Evolutionary conservation across 768 basidiomycete species (phyloP), one percentile per base, ranked within the genome.

Genomic region (Termitomyces sp.): DNA sequence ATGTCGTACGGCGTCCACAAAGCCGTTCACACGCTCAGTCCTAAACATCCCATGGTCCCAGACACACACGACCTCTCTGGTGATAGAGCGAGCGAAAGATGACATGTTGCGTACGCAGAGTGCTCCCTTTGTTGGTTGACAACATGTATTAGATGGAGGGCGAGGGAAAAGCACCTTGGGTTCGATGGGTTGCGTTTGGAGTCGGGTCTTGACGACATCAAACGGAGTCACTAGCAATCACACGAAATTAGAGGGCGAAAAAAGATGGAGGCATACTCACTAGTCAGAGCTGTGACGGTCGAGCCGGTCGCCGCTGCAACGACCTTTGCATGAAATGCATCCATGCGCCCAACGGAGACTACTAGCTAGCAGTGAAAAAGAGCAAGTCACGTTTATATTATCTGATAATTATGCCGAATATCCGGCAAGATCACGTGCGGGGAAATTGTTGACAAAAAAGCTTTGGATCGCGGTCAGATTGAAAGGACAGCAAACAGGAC

Each of bases 171-270:
- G 74, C 45, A 70, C 77, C 54, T 68, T 75, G 58, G 68, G 73
- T 66, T 69, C 68, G 21, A 78, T 74, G n/a, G 86, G 87, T 67
- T 90, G 93, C 0, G 97, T 98, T 69, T 99, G 97, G 17, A 99
- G 75, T 28, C 97, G 84, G 12, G 96, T 98, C 70, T 98, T 98
- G 62, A 98, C 81, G 53, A 99, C 93, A 71, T 99, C 97, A 69
- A 99, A 99, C 3, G 97, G 97, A 2, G 96, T 98, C 97, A 99
- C 96, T 98, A 67, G 32, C 32, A 51, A 41, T n/a, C 37, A 61
- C 56, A 34, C 62, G 53, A 28, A 51, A 26, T n/a, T 15, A 45
- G 19, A 24, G 11, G 5, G 21, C 34, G 49, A 17, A 17, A 26
- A 45, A 21, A 32, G 35, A 30, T 32, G 12, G n/a, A 5, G 5